Conservation (phyloP, 2,329 filamentous ascomycete species). For the Acephala macrosclerotiorum region DNA sequence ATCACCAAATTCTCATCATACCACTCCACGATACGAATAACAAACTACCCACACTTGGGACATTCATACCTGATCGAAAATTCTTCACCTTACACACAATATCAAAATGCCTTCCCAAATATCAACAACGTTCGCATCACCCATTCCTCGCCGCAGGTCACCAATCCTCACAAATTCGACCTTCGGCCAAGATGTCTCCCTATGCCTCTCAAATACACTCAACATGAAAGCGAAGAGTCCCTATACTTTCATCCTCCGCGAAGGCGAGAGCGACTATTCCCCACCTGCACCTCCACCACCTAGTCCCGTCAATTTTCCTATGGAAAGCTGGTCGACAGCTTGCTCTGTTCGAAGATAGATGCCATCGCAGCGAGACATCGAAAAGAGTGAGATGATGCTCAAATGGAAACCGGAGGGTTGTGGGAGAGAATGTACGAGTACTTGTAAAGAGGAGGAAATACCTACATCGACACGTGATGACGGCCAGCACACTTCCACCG, state of each 20-base stretch:
- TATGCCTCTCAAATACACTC: conserved; percentile 37
- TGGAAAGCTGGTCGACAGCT: conserved; percentile 57
- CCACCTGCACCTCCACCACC: conserved; percentile 72
- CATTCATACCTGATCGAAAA: conserved; percentile 2
- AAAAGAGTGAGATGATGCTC: too few species aligned
- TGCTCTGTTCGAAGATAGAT: conserved; percentile 34
- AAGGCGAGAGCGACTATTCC: conserved; percentile 62
- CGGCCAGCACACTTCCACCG: conserved; percentile 3
- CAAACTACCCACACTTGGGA: conserved; percentile 7
- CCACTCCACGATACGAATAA: conserved; percentile 1
- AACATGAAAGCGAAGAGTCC: conserved; percentile 39
- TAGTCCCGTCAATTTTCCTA: conserved; percentile 67
- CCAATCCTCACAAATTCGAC: conserved; percentile 37
- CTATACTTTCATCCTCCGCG: conserved; percentile 34
- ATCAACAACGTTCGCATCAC: conserved; percentile 38
- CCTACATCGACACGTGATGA: neutral
- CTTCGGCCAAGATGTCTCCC: conserved; percentile 39
- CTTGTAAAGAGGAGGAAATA: conserved; percentile 6
- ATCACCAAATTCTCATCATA: conserved; percentile 10
- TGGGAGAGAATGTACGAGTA: conserved; percentile 7
- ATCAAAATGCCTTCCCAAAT: conserved; percentile 42
- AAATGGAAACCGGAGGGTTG: too few species aligned
- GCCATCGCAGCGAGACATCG: neutral
- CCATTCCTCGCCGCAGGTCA: conserved; percentile 59
- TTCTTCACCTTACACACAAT: neutral